These are phyloP conservation scores for Cercospora canescens DNA, from an alignment of 2,329 filamentous ascomycete genomes.

Conservation along the genomic window DNA sequence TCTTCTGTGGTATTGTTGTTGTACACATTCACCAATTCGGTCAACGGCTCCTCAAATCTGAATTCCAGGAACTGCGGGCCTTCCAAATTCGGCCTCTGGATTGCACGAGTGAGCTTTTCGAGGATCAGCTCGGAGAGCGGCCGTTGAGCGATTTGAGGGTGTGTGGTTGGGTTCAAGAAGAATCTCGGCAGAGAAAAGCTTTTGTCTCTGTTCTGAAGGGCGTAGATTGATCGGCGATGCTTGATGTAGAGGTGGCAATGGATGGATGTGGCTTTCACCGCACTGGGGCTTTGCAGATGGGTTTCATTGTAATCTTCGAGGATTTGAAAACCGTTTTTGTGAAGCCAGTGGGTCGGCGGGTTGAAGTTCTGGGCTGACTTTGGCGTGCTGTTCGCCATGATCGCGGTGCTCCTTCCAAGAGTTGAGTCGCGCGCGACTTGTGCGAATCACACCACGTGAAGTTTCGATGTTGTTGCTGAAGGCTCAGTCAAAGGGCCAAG, in stretches of 20 bases:
- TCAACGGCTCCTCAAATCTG: neutral
- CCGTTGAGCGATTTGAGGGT: neutral
- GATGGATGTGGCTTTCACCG: neutral
- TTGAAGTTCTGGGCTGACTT: neutral
- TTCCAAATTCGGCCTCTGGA: neutral
- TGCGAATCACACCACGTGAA: too few species aligned
- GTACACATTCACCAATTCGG: neutral
- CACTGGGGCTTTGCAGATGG: neutral
- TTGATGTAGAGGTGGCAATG: neutral
- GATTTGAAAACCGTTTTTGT: neutral
- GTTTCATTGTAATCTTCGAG: neutral
- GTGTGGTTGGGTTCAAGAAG: neutral
- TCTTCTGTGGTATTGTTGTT: neutral
- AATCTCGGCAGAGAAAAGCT: neutral
- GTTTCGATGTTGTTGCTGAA: too few species aligned
- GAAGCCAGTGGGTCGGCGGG: neutral
- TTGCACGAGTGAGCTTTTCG: neutral
- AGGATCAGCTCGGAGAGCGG: neutral
- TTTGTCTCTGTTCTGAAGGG: neutral
- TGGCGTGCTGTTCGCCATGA: neutral
- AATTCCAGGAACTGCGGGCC: neutral
- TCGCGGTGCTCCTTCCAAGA: too few species aligned
- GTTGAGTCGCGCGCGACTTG: too few species aligned
- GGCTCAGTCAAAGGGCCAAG: too few species aligned
- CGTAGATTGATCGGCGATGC: neutral